These are phyloP conservation scores for Atkinsonella texensis DNA, from an alignment of 2,329 filamentous ascomycete genomes.

Conservation along the genomic window DNA sequence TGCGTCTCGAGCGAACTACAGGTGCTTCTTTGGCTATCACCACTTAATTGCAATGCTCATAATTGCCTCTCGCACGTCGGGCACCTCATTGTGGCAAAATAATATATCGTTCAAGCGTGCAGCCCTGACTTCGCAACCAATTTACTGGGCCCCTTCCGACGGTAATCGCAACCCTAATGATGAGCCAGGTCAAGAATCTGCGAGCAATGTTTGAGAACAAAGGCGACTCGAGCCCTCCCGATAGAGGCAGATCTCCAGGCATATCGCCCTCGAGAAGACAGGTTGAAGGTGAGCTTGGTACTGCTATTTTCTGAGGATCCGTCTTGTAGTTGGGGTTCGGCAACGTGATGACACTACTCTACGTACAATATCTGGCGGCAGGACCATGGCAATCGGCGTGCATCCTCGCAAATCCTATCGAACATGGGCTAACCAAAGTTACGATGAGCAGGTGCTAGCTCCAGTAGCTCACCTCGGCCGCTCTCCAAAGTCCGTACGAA, in stretches of 20 bases:
- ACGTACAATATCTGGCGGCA: background rate
- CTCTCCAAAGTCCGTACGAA: conserved; percentile 65
- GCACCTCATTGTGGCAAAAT: no score
- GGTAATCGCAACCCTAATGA: conserved; percentile 14
- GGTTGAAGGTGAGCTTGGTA: conserved; percentile 11
- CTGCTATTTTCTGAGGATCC: background rate
- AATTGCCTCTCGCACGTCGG: background rate
- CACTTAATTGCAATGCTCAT: background rate
- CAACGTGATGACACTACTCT: background rate
- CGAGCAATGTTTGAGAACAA: conserved; percentile 72
- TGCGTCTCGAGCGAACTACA: no score
- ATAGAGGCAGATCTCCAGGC: conserved; percentile 58
- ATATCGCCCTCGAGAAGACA: conserved; percentile 21
- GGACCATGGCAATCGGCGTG: background rate
- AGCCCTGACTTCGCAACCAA: background rate
- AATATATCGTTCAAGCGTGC: background rate
- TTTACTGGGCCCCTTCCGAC: background rate
- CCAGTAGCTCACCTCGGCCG: conserved; percentile 45
- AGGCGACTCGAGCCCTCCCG: conserved; percentile 51
- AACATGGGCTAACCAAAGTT: conserved; percentile 13
- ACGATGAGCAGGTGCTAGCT: conserved; percentile 18
- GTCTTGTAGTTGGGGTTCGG: background rate
- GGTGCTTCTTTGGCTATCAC: background rate
- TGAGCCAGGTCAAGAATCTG: conserved; percentile 62
- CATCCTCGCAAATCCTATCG: background rate